A percentile compares a stretch with the other conserved stretches of the same genome.
These are phyloP conservation scores for Oryza meyeriana DNA, from an alignment of 176 grass and related monocot genomes.

Conservation along the genomic window DNA sequence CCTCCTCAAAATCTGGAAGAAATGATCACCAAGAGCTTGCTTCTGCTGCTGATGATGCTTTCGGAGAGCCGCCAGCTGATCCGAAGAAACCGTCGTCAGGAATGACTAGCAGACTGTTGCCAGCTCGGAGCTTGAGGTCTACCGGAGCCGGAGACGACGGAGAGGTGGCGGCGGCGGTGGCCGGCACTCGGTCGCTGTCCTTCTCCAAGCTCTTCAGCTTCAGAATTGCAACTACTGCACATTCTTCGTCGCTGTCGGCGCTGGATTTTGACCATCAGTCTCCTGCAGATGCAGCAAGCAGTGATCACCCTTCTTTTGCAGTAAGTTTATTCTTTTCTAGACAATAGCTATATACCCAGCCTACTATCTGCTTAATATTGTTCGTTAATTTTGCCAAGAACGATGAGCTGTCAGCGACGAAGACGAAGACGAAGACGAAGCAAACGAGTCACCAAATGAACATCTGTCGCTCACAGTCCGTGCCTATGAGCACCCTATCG, in stretches of 20 bases:
- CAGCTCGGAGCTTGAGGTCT: conserved; percentile 47
- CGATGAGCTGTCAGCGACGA: not conserved
- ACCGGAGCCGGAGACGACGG: not conserved
- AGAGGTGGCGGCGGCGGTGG: not conserved
- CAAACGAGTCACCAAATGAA: not conserved
- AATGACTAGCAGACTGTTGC: conserved; percentile 39
- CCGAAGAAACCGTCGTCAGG: not conserved
- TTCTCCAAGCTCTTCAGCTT: conserved; percentile 54
- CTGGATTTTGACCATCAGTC: not conserved
- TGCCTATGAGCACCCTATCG: conserved; percentile 21
- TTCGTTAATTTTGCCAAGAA: not conserved
- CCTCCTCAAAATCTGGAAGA: not conserved
- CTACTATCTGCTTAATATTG: not conserved
- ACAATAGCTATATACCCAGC: not conserved
- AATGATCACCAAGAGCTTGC: conserved; percentile 33
- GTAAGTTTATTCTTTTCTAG: not conserved
- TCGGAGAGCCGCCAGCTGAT: not conserved
- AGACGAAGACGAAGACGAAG: not conserved
- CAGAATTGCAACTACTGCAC: not conserved
- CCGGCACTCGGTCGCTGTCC: conserved; percentile 28
- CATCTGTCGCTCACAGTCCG: conserved; percentile 38
- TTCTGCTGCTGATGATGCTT: conserved; percentile 21
- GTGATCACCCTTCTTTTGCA: not conserved
- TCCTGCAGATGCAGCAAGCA: not conserved
- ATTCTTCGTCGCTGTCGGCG: not conserved